Conservation (phyloP, 2,329 filamentous ascomycete genomes). For the Xylariaceae sp. region DNA sequence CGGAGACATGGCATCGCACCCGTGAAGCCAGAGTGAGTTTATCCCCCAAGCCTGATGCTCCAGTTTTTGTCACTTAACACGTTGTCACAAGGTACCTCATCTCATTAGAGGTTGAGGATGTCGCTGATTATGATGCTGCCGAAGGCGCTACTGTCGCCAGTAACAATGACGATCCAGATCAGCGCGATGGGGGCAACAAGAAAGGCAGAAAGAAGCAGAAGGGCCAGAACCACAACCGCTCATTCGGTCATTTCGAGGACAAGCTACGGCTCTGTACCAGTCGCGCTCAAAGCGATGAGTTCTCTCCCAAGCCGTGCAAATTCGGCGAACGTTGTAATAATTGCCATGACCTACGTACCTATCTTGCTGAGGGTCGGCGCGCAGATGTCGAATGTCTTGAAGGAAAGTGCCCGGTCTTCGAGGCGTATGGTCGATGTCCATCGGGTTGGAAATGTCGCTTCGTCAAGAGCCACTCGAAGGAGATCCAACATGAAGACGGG, state of each 20-base stretch:
- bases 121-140: conserved; percentile 52
- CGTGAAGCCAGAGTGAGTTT: conserved; percentile 36
- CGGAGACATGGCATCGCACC: conserved; percentile 30
- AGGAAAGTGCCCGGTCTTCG: conserved; percentile 77
- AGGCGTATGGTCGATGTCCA: conserved; percentile 67
- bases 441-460: conserved; percentile 95
- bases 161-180: conserved; percentile 47
- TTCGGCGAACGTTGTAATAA: conserved; percentile 77
- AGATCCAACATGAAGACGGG: conserved; percentile 72
- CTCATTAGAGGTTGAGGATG: conserved; percentile 27
- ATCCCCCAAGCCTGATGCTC: background rate
- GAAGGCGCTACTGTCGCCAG: conserved; percentile 54
- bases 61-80: background rate
- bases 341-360: conserved; percentile 78
- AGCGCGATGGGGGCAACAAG: conserved; percentile 26
- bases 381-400: conserved; percentile 71
- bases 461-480: conserved; percentile 77
- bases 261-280: conserved; percentile 72
- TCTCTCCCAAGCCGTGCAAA: conserved; percentile 70
- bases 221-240: conserved; percentile 78
- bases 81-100: conserved; percentile 29
- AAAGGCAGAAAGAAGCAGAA: conserved; percentile 45
- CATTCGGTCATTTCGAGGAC: conserved; percentile 76
- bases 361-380: conserved; percentile 75
- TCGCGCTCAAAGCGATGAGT: conserved; percentile 66